Base-by-base conservation (phyloP, 2,329 filamentous ascomycete genomes). In the Penicillium italicum region DNA sequence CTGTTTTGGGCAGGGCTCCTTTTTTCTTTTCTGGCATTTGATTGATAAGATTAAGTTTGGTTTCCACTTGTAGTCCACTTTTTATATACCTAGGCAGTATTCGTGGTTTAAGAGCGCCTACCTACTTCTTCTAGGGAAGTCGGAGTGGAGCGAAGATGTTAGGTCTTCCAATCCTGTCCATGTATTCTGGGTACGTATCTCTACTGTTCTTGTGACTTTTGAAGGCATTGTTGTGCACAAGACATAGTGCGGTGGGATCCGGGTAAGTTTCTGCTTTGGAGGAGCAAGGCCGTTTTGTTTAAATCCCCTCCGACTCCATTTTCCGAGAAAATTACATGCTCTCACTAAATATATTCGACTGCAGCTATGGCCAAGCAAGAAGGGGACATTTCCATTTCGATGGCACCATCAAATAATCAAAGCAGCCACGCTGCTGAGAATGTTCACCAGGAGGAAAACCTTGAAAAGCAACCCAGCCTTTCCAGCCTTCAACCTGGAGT, bases 401-500 rank as follows among this genome's bases (percentile, higher is more conserved):
- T 44, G 18, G 50, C n/a, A n/a, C 47, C 41, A 20, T 22, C 38
- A 41, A 24, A 37, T 12, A 49, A 41, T 14, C 30, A 50, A 3
- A 31, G 28, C 20, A 43, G 44, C 33, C 18, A 30, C 20, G 12
- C 42, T 11, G 16, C 16, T 18, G 24, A 24, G 47, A 40, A 31
- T 45, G 46, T 20, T 16, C 26, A 20, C 9, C 28, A 14, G 16
- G 12, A 30, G 37, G n/a, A 28, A 18, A 38, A 42, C 4, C 34
- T 56, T 34, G 59, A 53, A n/a, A 55, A 65, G 11, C 41, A 41
- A 24, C 33, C 55, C 5, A 54, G 52, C 8, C 24, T 47, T 0
- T 37, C 59, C 28, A 62, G 55, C 16, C 34, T 65, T 0, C 64
- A 65, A 37, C 55, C 63, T 9, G 63, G 64, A 44, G 64, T 66